Evolutionary conservation across 1,284 basidiomycete genomes (phyloP).

Genomic region (Ganoderma leucocontextum): DNA sequence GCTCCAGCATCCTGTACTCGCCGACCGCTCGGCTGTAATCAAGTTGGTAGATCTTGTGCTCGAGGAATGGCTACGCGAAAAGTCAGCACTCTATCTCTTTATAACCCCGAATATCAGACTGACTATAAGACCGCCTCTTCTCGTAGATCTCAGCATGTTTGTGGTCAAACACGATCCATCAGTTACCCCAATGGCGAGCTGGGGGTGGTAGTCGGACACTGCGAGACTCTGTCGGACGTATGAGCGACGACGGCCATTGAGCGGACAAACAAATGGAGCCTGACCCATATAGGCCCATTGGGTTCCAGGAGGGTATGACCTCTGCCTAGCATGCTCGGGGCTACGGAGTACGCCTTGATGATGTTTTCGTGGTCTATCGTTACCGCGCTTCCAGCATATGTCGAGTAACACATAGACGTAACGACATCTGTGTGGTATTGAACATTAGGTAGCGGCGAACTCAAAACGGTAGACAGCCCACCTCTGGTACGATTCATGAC

Average conservation of each 20-base stretch:
- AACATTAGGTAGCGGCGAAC: background rate
- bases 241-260: background rate
- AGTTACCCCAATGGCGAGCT: slow-evolving; percentile 80
- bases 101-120: slow-evolving; percentile 36
- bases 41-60: slow-evolving; percentile 84
- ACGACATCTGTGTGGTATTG: slow-evolving; percentile 66
- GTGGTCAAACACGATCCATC: slow-evolving; percentile 84
- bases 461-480: slow-evolving; percentile 33
- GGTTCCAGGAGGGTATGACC: slow-evolving; percentile 78
- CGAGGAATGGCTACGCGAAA: slow-evolving; percentile 69
- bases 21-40: slow-evolving; percentile 81
- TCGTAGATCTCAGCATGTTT: slow-evolving; percentile 72
- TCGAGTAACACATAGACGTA: slow-evolving; percentile 68
- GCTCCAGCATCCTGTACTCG: slow-evolving; percentile 86
- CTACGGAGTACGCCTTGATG: slow-evolving; percentile 75
- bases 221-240: slow-evolving; percentile 61
- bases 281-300: slow-evolving; percentile 83
- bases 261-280: slow-evolving; percentile 30
- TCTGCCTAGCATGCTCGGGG: slow-evolving; percentile 76
- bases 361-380: slow-evolving; percentile 83
- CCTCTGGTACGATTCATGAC: slow-evolving; percentile 82
- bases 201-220: slow-evolving; percentile 87
- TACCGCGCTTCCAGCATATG: slow-evolving; percentile 70
- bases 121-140: slow-evolving; percentile 74
- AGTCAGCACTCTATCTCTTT: background rate